Percentiles rank a stretch among this genome's conserved stretches.
Evolutionary conservation across 208 protist species (phyloP).

Genomic region (Leishmania amazonensis): DNA sequence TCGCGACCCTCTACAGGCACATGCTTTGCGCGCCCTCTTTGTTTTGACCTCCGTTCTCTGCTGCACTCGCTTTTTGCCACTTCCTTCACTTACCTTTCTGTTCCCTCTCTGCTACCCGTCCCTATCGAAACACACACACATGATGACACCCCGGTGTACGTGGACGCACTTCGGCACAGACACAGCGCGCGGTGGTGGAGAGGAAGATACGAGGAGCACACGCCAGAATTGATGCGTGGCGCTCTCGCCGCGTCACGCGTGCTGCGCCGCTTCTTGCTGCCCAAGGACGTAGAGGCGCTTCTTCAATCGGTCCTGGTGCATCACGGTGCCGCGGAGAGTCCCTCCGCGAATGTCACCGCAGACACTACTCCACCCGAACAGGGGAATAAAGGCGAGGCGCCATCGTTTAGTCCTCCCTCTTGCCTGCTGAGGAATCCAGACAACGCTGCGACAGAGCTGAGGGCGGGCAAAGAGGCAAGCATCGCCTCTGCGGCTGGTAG

Average conservation of each 20-base stretch:
- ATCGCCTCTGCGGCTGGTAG: background rate
- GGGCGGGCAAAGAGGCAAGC: background rate
- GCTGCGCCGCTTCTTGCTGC: conserved; percentile 4
- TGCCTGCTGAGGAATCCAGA: background rate
- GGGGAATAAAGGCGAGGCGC: background rate
- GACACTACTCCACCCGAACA: background rate
- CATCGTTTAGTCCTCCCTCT: background rate
- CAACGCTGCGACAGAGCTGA: background rate
- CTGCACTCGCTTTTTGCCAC: background rate
- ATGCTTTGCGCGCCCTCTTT: no score
- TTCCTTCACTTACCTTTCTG: background rate
- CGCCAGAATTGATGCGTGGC: conserved; percentile 3
- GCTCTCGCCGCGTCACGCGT: conserved; percentile 5
- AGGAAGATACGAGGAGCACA: background rate
- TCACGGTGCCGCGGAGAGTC: background rate
- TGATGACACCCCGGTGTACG: background rate
- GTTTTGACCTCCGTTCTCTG: background rate
- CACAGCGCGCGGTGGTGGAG: background rate
- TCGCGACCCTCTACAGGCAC: no score
- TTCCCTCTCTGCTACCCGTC: background rate
- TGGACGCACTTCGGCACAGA: background rate
- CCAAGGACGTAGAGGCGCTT: background rate
- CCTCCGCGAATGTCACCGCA: background rate
- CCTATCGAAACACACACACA: background rate
- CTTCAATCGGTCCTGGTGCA: conserved; percentile 12